Conservation (phyloP, 1,284 basidiomycete genomes). For the Hypsizygus ulmarius region DNA sequence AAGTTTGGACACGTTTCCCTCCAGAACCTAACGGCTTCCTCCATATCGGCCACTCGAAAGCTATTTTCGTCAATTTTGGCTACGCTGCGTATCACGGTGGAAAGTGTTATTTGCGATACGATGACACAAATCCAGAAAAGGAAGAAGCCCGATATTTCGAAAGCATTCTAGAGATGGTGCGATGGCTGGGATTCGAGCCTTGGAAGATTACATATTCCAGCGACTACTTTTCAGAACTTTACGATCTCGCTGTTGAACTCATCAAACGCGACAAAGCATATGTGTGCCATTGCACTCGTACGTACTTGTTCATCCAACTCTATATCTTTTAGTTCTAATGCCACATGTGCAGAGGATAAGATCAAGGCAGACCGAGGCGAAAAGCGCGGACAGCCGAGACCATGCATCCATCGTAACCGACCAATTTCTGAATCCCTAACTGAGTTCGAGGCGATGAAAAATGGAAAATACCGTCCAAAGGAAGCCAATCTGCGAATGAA, state of each 20-base stretch:
- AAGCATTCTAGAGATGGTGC: constrained; percentile 91
- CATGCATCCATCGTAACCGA: constrained; percentile 85
- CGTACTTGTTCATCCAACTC: constrained; percentile 29
- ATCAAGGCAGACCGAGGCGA: constrained; percentile 87
- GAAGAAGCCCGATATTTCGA: constrained; percentile 97
- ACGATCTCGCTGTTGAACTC: constrained; percentile 88
- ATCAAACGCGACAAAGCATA: constrained; percentile 93
- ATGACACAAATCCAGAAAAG: constrained; percentile 98
- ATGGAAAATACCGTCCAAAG: constrained; percentile 87
- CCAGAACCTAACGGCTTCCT: constrained; percentile 98
- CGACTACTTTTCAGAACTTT: constrained; percentile 92
- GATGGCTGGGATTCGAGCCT: constrained; percentile 98
- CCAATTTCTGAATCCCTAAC: constrained; percentile 82
- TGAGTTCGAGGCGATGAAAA: constrained; percentile 94
- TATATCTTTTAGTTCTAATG: background rate
- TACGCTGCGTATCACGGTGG: constrained; percentile 93
- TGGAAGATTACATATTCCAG: constrained; percentile 99
- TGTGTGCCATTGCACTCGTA: constrained; percentile 93
- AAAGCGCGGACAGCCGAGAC: constrained; percentile 78
- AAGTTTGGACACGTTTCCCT: constrained; percentile 95
- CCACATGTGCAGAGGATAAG: constrained; percentile 67
- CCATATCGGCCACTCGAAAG: constrained; percentile 97
- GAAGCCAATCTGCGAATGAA: constrained; percentile 97
- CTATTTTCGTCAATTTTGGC: constrained; percentile 98
- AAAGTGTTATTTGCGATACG: constrained; percentile 91